Conservation (phyloP, 495 filamentous ascomycete species). For the Aspergillus hancockii region DNA sequence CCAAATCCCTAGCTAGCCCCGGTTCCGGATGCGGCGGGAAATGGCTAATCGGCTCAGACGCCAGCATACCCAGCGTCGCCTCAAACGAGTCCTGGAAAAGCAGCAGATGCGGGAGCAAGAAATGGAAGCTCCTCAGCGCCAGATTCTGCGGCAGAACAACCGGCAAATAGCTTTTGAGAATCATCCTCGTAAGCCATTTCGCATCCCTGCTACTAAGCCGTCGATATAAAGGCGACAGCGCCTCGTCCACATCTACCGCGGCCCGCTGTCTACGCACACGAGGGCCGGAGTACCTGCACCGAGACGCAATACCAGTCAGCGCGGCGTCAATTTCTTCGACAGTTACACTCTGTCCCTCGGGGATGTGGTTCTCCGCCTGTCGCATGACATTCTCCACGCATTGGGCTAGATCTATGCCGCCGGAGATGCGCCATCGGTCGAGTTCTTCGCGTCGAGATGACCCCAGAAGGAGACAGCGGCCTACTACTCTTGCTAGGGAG, state of each 20-base stretch:
- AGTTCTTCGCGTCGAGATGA: slow-evolving; percentile 59
- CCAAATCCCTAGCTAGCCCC: slow-evolving; percentile 32
- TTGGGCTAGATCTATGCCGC: slow-evolving; percentile 64
- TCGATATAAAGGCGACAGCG: slow-evolving; percentile 57
- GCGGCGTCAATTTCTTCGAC: slow-evolving; percentile 74
- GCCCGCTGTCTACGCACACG: slow-evolving; percentile 53
- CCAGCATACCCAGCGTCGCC: slow-evolving; percentile 49
- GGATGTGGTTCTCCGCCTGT: slow-evolving; percentile 56
- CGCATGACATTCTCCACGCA: slow-evolving; percentile 69
- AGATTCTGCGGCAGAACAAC: slow-evolving; percentile 52
- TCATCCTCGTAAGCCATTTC: slow-evolving; percentile 85
- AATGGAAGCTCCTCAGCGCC: slow-evolving; percentile 54
- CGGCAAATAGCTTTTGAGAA: slow-evolving; percentile 73
- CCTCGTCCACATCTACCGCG: slow-evolving; percentile 43
- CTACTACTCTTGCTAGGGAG: slow-evolving; percentile 62
- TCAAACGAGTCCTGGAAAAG: slow-evolving; percentile 65
- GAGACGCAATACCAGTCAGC: slow-evolving; percentile 63
- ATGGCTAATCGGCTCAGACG: slow-evolving; percentile 36
- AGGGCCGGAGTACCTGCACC: slow-evolving; percentile 68
- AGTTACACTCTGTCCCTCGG: slow-evolving; percentile 49
- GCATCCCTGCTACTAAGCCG: slow-evolving; percentile 68
- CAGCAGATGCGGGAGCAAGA: slow-evolving; percentile 61
- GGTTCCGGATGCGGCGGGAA: slow-evolving; percentile 45
- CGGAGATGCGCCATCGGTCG: slow-evolving; percentile 57
- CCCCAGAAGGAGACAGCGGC: slow-evolving; percentile 62